phyloP scores from a whole-genome alignment of 108 stramenopile genomes.

The Nitzschia sp. region DNA sequence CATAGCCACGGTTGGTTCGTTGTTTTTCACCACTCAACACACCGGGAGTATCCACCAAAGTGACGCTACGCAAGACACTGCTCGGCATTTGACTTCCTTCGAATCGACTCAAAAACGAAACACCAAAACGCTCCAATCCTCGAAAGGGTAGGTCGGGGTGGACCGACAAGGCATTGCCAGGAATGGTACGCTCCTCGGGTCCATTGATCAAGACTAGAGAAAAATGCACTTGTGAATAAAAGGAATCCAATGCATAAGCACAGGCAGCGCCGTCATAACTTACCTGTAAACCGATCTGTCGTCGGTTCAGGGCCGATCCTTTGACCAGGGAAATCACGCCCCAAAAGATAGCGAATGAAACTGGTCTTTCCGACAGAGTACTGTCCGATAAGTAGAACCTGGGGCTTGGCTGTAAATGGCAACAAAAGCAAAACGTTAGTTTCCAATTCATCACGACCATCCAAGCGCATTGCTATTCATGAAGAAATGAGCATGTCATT shows the following conservation, averaged over 20 bases:
- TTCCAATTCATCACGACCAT: too few species aligned
- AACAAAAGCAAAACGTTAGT: too few species aligned
- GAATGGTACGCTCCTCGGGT: constrained; percentile 95
- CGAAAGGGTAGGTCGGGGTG: constrained; percentile 96
- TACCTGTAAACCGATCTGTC: constrained; percentile 92
- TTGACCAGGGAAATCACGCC: constrained; percentile 88
- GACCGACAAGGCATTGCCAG: constrained; percentile 97
- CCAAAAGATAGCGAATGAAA: constrained; percentile 76
- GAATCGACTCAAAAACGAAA: constrained; percentile 93
- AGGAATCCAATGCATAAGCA: neutral
- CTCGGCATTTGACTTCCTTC: constrained; percentile 91
- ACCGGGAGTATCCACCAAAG: constrained; percentile 97
- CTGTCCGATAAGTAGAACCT: constrained; percentile 96
- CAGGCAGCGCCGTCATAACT: neutral
- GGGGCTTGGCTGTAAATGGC: constrained; percentile 85
- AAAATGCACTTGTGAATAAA: neutral
- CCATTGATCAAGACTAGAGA: constrained; percentile 87
- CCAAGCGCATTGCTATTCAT: too few species aligned
- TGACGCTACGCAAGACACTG: constrained; percentile 85
- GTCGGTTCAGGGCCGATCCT: constrained; percentile 99
- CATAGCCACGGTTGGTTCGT: constrained; percentile 90
- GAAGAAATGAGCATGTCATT: neutral
- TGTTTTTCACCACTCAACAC: constrained; percentile 99
- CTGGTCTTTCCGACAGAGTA: constrained; percentile 97
- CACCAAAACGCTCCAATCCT: constrained; percentile 93